Evolutionary conservation across 495 filamentous ascomycete genomes (phyloP), one percentile per base, ranked within the genome.

Genomic region (Penicillium pancosmium): DNA sequence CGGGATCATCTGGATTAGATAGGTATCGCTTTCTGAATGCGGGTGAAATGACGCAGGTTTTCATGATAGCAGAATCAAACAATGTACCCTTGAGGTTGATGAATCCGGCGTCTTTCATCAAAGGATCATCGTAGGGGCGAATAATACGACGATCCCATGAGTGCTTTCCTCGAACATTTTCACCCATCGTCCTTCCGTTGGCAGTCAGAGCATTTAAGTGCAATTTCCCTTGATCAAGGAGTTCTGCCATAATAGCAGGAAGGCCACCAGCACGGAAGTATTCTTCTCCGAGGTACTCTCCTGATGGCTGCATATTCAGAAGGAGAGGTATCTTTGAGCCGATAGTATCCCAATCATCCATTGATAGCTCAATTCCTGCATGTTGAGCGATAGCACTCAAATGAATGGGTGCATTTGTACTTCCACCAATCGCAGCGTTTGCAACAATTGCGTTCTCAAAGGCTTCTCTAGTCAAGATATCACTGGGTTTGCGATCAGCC

Each of bases 61-160:
- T 83, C 80, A 84, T 83, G 57, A 84, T 83, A 4, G 81, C 81
- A 0, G 79, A 82, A 21, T 82, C 69, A 56, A 84, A 84, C 3
- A 84, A 63, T 25, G 67, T 82, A 7, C 82, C 80, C 52, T 71
- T 71, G 27, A 84, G 69, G 55, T 83, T 79, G 8, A 79, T 57
- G 52, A 84, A 82, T 0, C 80, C 80, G 5, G 80, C 82, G 54
- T 82, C 73, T 5, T 66, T 58, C 65, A 79, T 70, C 23, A 84
- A 62, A 0, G 82, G 81, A 8, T 82, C 68, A 19, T 69, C 63
- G 55, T 76, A 82, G 8, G 72, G 60, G 38, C 70, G 68, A 59
- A 84, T 83, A 7, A 77, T 73, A 2, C 68, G 63, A 3, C 78
- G 70, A 54, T 80, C 71, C 78, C 76, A 80, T 4, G 75, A 71